These are phyloP conservation scores for Hyphopichia khmerensis DNA, from an alignment of 1,139 yeast species.

Conservation along the genomic window DNA sequence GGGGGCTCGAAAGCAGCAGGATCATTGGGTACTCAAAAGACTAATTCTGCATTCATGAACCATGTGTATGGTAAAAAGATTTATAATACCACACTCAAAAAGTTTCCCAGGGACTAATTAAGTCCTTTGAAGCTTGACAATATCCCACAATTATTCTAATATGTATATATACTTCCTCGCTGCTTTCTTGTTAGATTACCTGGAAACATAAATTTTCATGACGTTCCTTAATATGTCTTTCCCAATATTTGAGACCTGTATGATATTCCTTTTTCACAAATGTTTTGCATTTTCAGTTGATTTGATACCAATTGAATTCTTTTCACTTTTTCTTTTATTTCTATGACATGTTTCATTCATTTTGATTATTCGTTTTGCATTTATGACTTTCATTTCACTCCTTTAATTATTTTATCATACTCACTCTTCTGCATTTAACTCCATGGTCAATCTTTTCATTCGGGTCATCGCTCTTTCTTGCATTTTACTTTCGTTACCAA, in stretches of 20 bases:
- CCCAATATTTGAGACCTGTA: too few relatives aligned
- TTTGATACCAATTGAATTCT: background rate
- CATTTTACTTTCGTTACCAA: too few relatives aligned
- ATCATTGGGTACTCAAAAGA: constrained; percentile 7
- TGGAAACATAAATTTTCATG: too few relatives aligned
- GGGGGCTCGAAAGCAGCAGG: constrained; percentile 7
- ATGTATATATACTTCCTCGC: too few relatives aligned
- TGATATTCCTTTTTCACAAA: too few relatives aligned
- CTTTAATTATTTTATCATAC: background rate
- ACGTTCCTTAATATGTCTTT: too few relatives aligned
- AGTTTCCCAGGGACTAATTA: constrained; percentile 3
- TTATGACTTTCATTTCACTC: background rate
- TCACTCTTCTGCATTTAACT: too few relatives aligned
- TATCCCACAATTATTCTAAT: too few relatives aligned
- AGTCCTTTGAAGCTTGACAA: too few relatives aligned
- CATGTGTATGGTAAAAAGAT: constrained; percentile 9
- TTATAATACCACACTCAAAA: constrained; percentile 8
- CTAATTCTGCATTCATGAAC: constrained; percentile 7
- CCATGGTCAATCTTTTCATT: too few relatives aligned
- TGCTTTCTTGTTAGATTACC: too few relatives aligned
- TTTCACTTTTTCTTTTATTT: background rate
- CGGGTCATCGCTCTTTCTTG: too few relatives aligned
- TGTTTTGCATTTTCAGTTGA: background rate
- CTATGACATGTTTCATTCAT: background rate
- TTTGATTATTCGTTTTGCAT: background rate